Evolutionary conservation across 805 yeast genomes (phyloP).

Genomic region (Yamadazyma endophytica): DNA sequence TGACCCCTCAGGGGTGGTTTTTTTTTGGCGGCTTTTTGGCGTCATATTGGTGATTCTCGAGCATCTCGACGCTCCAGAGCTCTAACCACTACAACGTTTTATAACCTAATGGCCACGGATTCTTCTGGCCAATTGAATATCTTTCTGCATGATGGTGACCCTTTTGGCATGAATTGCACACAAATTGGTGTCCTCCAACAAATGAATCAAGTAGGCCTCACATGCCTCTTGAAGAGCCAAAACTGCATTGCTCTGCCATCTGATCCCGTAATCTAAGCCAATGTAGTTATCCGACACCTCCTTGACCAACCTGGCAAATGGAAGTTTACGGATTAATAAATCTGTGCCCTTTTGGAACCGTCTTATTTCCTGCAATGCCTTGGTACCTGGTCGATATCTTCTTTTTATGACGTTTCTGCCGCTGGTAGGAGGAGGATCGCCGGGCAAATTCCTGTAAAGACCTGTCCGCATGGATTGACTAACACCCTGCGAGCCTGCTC

Average conservation of each 20-base stretch:
- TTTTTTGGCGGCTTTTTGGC: no score
- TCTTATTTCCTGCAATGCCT: conserved; percentile 65
- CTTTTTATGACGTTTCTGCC: conserved; percentile 25
- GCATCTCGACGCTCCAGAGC: no score
- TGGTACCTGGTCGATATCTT: conserved; percentile 58
- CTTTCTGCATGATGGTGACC: conserved; percentile 83
- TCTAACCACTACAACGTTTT: no score
- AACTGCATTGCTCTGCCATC: conserved; percentile 79
- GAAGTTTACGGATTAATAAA: conserved; percentile 62
- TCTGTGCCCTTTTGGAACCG: conserved; percentile 67
- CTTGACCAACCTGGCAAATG: conserved; percentile 72
- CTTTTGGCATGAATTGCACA: conserved; percentile 78
- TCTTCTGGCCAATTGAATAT: conserved; percentile 74
- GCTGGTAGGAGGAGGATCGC: conserved; percentile 26
- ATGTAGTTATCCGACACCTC: conserved; percentile 64
- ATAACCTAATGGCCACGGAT: conserved; percentile 62
- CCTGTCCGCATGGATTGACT: conserved; percentile 3
- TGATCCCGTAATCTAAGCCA: conserved; percentile 51
- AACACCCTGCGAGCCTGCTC: neutral
- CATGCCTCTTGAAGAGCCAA: conserved; percentile 78
- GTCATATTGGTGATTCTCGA: no score
- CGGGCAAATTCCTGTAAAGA: conserved; percentile 6
- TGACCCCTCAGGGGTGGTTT: no score
- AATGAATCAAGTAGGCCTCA: conserved; percentile 70
- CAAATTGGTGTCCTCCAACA: conserved; percentile 72